phyloP scores from a whole-genome alignment of 2,329 filamentous ascomycete genomes.

The Alternaria infectoria region DNA sequence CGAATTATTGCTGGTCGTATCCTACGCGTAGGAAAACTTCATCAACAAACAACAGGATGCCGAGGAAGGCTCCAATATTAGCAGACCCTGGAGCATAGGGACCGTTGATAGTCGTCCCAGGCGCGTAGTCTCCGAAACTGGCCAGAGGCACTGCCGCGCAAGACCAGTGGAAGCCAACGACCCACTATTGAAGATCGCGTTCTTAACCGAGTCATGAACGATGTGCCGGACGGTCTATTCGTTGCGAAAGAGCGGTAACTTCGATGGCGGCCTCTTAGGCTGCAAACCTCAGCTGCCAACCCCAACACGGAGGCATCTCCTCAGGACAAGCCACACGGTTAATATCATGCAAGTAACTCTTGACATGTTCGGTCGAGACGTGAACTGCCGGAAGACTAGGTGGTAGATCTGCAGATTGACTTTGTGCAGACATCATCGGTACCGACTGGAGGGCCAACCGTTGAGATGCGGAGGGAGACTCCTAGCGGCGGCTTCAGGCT shows the following conservation, averaged over 20 bases:
- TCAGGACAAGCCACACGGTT: not conserved
- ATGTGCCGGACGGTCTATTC: constrained; percentile 9
- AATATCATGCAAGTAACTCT: not conserved
- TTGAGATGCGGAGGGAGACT: not conserved
- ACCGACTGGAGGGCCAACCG: not conserved
- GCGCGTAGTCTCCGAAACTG: not conserved
- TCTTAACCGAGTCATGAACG: constrained; percentile 12
- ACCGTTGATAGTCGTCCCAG: not conserved
- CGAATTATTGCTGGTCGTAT: not conserved
- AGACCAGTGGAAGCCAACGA: not conserved
- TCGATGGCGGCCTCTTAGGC: not conserved
- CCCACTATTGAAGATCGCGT: constrained; percentile 4
- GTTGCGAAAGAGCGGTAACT: not conserved
- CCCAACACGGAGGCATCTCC: not conserved
- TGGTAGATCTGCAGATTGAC: not conserved
- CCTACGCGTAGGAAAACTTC: not conserved
- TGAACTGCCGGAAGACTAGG: not conserved
- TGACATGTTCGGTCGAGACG: not conserved
- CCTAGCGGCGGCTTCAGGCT: not conserved
- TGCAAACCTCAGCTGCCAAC: not conserved
- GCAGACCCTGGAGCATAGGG: not conserved
- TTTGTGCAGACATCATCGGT: not conserved
- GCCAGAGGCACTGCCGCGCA: not conserved
- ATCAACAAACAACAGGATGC: not conserved
- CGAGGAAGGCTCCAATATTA: not conserved